Evolutionary conservation across 2,329 filamentous ascomycete genomes (phyloP).

Genomic region (Coniella lustricola): DNA sequence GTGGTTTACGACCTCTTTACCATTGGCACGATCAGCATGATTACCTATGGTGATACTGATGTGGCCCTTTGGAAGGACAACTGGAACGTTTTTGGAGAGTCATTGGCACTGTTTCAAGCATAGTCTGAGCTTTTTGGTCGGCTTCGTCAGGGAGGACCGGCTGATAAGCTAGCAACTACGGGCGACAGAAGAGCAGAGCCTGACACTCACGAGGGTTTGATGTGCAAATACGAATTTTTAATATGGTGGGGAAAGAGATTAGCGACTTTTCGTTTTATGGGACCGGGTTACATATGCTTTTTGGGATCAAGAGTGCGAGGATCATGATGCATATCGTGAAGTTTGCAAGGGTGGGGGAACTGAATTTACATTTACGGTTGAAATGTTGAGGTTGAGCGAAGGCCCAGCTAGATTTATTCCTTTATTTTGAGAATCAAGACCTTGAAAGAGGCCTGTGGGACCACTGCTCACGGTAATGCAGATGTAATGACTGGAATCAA

Average conservation of each 20-base stretch:
- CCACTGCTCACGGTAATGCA: too few relatives aligned
- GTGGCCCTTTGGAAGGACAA: conserved; percentile 29
- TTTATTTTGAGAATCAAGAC: too few relatives aligned
- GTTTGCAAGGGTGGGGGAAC: background rate
- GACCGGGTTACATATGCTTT: background rate
- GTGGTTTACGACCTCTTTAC: conserved; percentile 36
- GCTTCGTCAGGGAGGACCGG: too few relatives aligned
- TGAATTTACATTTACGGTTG: background rate
- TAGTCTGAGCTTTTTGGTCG: too few relatives aligned
- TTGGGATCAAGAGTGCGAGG: background rate
- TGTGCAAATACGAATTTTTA: too few relatives aligned
- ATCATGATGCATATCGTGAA: background rate
- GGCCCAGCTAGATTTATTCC: background rate
- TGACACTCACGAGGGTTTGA: too few relatives aligned
- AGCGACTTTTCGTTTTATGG: background rate
- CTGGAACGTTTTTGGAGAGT: conserved; percentile 27
- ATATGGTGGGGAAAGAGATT: too few relatives aligned
- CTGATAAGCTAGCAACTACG: too few relatives aligned
- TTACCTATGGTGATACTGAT: conserved; percentile 27
- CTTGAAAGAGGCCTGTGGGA: too few relatives aligned
- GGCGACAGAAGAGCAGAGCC: too few relatives aligned
- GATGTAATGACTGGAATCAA: too few relatives aligned
- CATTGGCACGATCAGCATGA: conserved; percentile 32
- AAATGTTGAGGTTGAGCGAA: background rate
- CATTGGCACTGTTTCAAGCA: conserved; percentile 19